Percentiles rank a stretch among this genome's conserved stretches.
These are phyloP conservation scores for Trichoderma harzianum DNA, from an alignment of 2,329 filamentous ascomycete genomes.

Conservation along the genomic window DNA sequence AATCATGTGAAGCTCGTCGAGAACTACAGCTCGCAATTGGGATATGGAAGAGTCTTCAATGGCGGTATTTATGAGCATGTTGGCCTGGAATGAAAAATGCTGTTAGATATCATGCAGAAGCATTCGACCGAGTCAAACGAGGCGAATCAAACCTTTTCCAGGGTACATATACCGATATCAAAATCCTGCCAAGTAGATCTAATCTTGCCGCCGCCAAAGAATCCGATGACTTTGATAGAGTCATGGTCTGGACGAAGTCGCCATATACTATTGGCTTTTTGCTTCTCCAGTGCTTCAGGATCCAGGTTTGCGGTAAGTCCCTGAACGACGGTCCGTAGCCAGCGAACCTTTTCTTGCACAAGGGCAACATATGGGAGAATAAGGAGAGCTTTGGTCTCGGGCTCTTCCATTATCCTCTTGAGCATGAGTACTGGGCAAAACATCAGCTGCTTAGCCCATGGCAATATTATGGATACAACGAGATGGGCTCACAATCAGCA, in stretches of 20 bases:
- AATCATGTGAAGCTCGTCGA: slow-evolving; percentile 81
- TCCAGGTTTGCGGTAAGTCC: slow-evolving; percentile 44
- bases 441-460: slow-evolving; percentile 20
- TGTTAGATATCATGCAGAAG: slow-evolving; percentile 4
- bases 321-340: slow-evolving; percentile 65
- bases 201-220: slow-evolving; percentile 70
- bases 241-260: slow-evolving; percentile 55
- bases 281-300: slow-evolving; percentile 32
- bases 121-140: background rate
- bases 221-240: slow-evolving; percentile 63
- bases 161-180: slow-evolving; percentile 74
- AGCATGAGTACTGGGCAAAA: slow-evolving; percentile 60
- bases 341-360: slow-evolving; percentile 75
- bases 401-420: slow-evolving; percentile 63
- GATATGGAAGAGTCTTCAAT: slow-evolving; percentile 67
- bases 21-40: slow-evolving; percentile 63
- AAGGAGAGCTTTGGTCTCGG: slow-evolving; percentile 64
- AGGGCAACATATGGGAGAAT: slow-evolving; percentile 76
- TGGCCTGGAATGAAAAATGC: slow-evolving; percentile 52
- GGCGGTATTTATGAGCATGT: slow-evolving; percentile 67
- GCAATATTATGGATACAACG: background rate
- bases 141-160: slow-evolving; percentile 59
- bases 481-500: slow-evolving; percentile 48
- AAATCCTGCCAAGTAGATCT: slow-evolving; percentile 68
- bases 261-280: slow-evolving; percentile 44